Base-by-base conservation (phyloP, 164 flowering plant species). In the Piper longum region DNA sequence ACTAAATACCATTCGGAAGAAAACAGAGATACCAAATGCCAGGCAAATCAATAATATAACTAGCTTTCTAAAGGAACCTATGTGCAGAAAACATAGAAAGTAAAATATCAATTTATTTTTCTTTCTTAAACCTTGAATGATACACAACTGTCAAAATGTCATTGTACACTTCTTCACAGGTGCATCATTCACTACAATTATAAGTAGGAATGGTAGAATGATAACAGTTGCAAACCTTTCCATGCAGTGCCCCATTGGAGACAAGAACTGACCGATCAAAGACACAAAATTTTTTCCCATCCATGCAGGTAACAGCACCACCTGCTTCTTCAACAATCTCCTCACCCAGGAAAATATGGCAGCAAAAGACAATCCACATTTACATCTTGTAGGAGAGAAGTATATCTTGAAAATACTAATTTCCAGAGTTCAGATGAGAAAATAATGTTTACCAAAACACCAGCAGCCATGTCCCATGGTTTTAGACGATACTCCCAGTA, bases 381-480 rank as follows among this genome's bases (percentile, higher is more conserved):
- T 44, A 44, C 48, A 44, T 44, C 48, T 44, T 44, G 11, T 44
- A 44, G 6, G 8, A 5, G 11, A 44, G 48, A 44, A 26, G 36
- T 26, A 26, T 26, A 26, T 26, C 36, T 26, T 26, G 36, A 1
- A 26, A 26, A 26, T 26, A 26, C 36, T 26, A 26, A 26, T 26
- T 26, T 26, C 36, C 36, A 26, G 36, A 26, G 36, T 26, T 58
- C 43, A 19, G 40, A 5, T 16, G 16, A 59, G 7, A 9, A 0
- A 45, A 44, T 40, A 66, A 72, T 9, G 11, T 44, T 48, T 86
- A 92, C 98, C 96, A 92, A 70, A 77, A 86, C 96, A 11, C 98
- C 96, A 66, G 96, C 98, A 74, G 98, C 95, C 98, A 89, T 92
- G 66, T 92, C 97, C 98, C 96, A 92, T 64, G 98, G 98, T 73